Evolutionary conservation across 192 early-diverging fungal species (phyloP).

Genomic region (Lunasporangiospora selenospora): DNA sequence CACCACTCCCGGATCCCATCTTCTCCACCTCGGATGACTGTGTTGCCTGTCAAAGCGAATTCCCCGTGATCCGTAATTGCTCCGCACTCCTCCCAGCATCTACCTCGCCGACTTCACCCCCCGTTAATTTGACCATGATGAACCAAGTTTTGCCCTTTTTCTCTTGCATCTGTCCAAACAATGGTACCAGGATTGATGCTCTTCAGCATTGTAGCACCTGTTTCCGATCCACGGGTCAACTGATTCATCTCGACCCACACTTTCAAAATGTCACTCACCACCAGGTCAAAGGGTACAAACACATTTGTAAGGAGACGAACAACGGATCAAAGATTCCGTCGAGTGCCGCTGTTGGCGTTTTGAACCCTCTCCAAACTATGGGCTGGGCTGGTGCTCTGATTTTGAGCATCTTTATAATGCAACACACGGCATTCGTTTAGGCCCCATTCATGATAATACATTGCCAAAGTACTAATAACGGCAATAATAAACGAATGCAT

Average conservation of each 20-base stretch:
- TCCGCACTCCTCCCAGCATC: conserved; percentile 12
- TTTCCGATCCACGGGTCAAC: conserved; percentile 34
- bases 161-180: conserved; percentile 15
- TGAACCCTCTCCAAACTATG: conserved; percentile 11
- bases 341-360: not conserved
- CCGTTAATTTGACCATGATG: conserved; percentile 31
- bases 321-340: conserved; percentile 21
- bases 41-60: conserved; percentile 26
- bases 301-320: conserved; percentile 14
- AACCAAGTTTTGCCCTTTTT: conserved; percentile 26
- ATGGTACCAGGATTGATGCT: not conserved
- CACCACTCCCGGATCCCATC: conserved; percentile 26
- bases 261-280: conserved; percentile 29
- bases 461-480: not conserved
- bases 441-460: not conserved
- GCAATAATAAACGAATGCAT: not conserved
- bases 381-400: no score
- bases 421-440: no score
- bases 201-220: conserved; percentile 27
- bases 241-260: conserved; percentile 4
- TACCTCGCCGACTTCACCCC: no score
- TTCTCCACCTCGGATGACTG: conserved; percentile 30
- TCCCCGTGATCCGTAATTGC: conserved; percentile 17
- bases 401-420: no score
- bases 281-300: conserved; percentile 12